Percentiles rank a stretch among this genome's conserved stretches.
Evolutionary conservation across 768 basidiomycete genomes (phyloP).

Genomic region (Scleroderma citrinum): DNA sequence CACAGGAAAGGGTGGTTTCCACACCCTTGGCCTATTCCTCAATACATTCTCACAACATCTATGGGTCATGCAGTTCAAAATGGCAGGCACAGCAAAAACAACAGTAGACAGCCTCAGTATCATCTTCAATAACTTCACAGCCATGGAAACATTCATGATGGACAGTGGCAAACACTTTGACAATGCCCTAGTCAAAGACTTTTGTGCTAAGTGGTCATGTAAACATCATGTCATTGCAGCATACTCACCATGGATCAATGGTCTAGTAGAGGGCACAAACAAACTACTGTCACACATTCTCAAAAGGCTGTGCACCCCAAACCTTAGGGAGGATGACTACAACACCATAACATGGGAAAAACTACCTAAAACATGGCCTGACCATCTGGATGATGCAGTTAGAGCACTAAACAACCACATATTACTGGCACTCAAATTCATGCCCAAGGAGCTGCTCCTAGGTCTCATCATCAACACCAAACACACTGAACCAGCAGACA

Average conservation of each 20-base stretch:
- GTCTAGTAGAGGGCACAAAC: too few relatives aligned
- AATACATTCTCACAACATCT: constrained; percentile 22
- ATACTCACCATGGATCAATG: constrained; percentile 22
- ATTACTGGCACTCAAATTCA: constrained; percentile 12
- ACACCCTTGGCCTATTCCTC: constrained; percentile 24
- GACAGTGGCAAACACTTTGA: constrained; percentile 29
- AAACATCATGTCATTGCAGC: constrained; percentile 11
- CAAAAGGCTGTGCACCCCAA: neutral
- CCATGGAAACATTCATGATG: constrained; percentile 30
- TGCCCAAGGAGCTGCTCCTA: constrained; percentile 30
- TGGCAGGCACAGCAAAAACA: constrained; percentile 20
- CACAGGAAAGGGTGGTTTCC: constrained; percentile 26
- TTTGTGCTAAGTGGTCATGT: neutral
- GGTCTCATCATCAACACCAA: constrained; percentile 27
- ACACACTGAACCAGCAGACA: neutral
- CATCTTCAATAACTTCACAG: constrained; percentile 19
- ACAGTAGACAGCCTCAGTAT: constrained; percentile 15
- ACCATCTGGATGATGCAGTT: constrained; percentile 2
- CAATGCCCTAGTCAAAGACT: constrained; percentile 8
- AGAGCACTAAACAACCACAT: constrained; percentile 12
- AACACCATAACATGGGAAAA: constrained; percentile 6
- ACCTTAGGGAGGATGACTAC: neutral
- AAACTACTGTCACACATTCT: neutral
- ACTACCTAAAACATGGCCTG: constrained; percentile 19
- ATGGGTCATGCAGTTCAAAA: constrained; percentile 28